A percentile compares a stretch with the other conserved stretches of the same genome.
Evolutionary conservation across 148 eudicot species (phyloP).

Genomic region (Selenicereus undatus): DNA sequence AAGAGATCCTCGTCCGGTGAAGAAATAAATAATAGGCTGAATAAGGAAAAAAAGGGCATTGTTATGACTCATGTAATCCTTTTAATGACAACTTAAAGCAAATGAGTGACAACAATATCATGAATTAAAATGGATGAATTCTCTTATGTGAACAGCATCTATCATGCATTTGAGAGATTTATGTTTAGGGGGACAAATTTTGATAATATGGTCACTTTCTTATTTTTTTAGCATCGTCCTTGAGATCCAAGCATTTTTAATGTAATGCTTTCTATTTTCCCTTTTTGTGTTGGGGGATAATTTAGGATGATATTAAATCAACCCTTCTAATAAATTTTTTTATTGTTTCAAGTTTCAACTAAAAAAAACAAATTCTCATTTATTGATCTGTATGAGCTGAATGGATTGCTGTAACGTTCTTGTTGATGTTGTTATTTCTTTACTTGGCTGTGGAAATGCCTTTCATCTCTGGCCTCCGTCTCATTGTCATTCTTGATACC

Average conservation of each 20-base stretch:
- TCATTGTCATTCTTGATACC: neutral
- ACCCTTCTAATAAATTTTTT: neutral
- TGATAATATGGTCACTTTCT: neutral
- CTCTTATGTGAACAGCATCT: neutral
- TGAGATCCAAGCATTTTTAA: neutral
- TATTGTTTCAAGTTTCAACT: too few species aligned
- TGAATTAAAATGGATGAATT: neutral
- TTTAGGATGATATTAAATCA: neutral
- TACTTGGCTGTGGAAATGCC: neutral
- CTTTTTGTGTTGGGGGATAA: neutral
- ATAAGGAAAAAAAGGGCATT: neutral
- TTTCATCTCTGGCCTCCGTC: neutral
- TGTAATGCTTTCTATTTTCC: neutral
- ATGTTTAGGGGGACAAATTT: neutral
- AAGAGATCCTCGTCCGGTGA: neutral
- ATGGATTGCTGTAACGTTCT: neutral
- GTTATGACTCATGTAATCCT: neutral
- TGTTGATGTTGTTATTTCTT: neutral
- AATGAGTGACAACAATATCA: neutral
- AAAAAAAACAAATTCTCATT: neutral
- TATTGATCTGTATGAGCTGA: neutral
- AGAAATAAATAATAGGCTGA: neutral
- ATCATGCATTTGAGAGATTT: neutral
- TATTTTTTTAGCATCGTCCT: neutral
- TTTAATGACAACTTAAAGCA: neutral